Base-by-base conservation (phyloP, 1,139 yeast genomes). In the Diutina catenulata region DNA sequence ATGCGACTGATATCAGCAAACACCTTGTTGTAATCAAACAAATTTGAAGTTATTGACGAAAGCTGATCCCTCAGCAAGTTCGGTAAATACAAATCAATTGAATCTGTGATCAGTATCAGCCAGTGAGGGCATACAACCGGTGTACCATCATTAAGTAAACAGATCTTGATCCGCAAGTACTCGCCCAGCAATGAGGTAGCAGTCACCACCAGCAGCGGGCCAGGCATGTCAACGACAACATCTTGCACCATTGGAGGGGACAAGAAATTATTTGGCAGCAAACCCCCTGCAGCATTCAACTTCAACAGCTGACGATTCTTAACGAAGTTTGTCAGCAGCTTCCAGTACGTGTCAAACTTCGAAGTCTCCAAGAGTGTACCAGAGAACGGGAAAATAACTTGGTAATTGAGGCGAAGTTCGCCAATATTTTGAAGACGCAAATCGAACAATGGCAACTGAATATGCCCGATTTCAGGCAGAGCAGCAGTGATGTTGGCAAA, bases 281-380 rank as follows among this genome's bases (percentile, higher is more conserved):
- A 55, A 4, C 65, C 65, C 6, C 68, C 65, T 15, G 64, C 66
- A 4, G 63, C 62, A 44, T 60, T 62, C 40, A 55, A 48, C 39
- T 59, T 62, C 40, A 56, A 47, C 3, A 57, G 49, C 24, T 53
- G 53, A 33, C 50, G 55, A 39, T 55, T 56, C 39, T 62, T 64
- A 18, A 62, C 60, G 39, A 62, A 60, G 36, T 61, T 60, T 4
- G 72, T 73, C 0, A 94, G 82, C 1, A 94, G 79, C 57, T 88
- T 91, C 98, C 98, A 91, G 58, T 91, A 91, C 0, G 97, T 88
- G 51, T 88, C 96, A 53, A 84, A 88, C 59, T 87, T 84, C 5
- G 95, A 79, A 32, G 94, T 83, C 55, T 88, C 97, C 40, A 91
- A 63, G 8, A 94, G 80, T 11, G 68, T 69, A 4, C 96, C 96